These are phyloP conservation scores for Sclerotinia trifoliorum DNA, from an alignment of 2,329 filamentous ascomycete species.

Conservation along the genomic window DNA sequence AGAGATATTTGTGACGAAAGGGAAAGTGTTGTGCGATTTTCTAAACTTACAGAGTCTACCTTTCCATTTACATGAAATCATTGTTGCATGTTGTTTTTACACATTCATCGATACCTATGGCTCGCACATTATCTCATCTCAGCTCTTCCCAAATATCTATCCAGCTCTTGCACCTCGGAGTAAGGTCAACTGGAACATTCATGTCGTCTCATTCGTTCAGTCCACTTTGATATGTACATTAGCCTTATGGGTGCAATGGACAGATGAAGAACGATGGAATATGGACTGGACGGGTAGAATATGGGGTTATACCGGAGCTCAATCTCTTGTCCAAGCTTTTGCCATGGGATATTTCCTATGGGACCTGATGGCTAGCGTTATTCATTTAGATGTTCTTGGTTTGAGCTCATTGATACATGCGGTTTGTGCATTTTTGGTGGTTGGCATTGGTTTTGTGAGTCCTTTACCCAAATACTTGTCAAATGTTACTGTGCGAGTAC, in stretches of 20 bases:
- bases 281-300: constrained; percentile 67
- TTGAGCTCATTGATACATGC: constrained; percentile 53
- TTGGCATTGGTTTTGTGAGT: constrained; percentile 73
- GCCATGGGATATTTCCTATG: constrained; percentile 79
- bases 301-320: constrained; percentile 73
- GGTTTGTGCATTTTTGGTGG: constrained; percentile 50
- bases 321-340: constrained; percentile 70
- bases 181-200: constrained; percentile 75
- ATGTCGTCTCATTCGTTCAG: constrained; percentile 77
- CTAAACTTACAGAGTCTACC: constrained; percentile 55
- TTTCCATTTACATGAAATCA: constrained; percentile 72
- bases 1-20: neutral
- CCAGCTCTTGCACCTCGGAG: constrained; percentile 58
- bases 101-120: constrained; percentile 62
- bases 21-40: neutral
- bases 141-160: constrained; percentile 59
- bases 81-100: constrained; percentile 65
- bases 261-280: constrained; percentile 61
- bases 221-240: constrained; percentile 66
- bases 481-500: neutral
- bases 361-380: constrained; percentile 67
- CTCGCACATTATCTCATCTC: constrained; percentile 62
- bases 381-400: constrained; percentile 71
- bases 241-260: constrained; percentile 67
- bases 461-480: no score